Evolutionary conservation across 441 rosid genomes (phyloP).

Genomic region (Eruca vesicaria): DNA sequence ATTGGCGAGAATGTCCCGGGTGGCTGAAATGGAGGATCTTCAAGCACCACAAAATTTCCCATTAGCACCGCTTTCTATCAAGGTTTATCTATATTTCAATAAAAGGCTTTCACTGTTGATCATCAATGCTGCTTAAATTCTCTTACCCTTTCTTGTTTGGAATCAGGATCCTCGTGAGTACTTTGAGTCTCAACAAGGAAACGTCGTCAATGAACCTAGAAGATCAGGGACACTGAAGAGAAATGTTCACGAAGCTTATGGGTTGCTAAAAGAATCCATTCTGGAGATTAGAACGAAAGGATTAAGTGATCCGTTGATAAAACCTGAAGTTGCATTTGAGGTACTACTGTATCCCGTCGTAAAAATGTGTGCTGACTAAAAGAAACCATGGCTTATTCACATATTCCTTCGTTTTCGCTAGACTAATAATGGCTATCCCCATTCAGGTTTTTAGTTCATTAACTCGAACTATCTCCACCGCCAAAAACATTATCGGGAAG

Average conservation of each 20-base stretch:
- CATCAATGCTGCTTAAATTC: not conserved
- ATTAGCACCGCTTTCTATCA: conserved; percentile 83
- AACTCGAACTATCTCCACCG: conserved; percentile 75
- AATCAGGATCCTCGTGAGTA: conserved; percentile 94
- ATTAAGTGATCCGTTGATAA: conserved; percentile 62
- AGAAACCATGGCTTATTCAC: conserved; percentile 9
- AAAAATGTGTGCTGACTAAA: not conserved
- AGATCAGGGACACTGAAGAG: conserved; percentile 43
- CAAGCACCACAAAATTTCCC: conserved; percentile 62
- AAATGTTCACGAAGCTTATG: conserved; percentile 65
- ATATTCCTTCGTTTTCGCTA: conserved; percentile 6
- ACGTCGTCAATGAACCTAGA: conserved; percentile 45
- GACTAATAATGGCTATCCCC: conserved; percentile 19
- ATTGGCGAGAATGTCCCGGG: conserved; percentile 50
- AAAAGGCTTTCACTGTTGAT: not conserved
- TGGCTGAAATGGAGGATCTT: conserved; percentile 88
- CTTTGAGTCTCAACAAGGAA: conserved; percentile 94
- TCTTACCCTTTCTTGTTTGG: conserved; percentile 19
- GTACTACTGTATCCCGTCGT: conserved; percentile 31
- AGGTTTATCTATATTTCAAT: conserved; percentile 45
- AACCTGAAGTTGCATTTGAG: conserved; percentile 73
- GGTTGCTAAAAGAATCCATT: conserved; percentile 65
- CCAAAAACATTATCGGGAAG: conserved; percentile 69
- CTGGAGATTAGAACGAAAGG: conserved; percentile 55
- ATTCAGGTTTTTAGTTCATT: conserved; percentile 74